A percentile compares a stretch with the other conserved stretches of the same genome.
Conservation (phyloP, 148 eudicot genomes). For the Vaccinium vitisidaea region DNA sequence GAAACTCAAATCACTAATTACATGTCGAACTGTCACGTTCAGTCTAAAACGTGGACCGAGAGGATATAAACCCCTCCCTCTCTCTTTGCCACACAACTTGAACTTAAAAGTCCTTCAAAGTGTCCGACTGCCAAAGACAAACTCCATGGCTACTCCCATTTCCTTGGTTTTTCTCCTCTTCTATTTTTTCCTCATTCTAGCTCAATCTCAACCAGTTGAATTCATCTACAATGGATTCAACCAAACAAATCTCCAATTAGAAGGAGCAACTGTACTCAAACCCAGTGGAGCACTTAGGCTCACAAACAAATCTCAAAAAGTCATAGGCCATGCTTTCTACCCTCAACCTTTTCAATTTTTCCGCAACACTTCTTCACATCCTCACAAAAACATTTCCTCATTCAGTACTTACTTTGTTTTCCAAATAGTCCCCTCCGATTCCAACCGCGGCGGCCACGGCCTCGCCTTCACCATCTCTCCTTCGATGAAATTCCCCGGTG, state of each 20-base stretch:
- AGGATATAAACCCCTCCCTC: not conserved
- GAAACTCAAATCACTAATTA: too few species aligned
- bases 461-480: slow-evolving; percentile 34
- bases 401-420: slow-evolving; percentile 30
- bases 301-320: slow-evolving; percentile 5
- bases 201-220: slow-evolving; percentile 15
- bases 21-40: too few species aligned
- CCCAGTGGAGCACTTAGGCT: slow-evolving; percentile 30
- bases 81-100: not conserved
- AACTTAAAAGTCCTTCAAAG: not conserved
- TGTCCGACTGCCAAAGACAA: not conserved
- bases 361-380: not conserved
- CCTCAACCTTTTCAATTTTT: slow-evolving; percentile 10
- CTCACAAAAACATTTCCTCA: slow-evolving; percentile 17
- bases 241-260: not conserved
- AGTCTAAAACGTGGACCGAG: too few species aligned
- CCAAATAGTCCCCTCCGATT: slow-evolving; percentile 7
- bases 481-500: not conserved
- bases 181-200: not conserved
- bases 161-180: not conserved
- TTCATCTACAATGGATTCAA: slow-evolving; percentile 32
- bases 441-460: slow-evolving; percentile 32
- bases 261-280: not conserved
- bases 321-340: slow-evolving; percentile 28
- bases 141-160: not conserved